These are phyloP conservation scores for Kernera saxatilis DNA, from an alignment of 345 rosid species.

Conservation along the genomic window DNA sequence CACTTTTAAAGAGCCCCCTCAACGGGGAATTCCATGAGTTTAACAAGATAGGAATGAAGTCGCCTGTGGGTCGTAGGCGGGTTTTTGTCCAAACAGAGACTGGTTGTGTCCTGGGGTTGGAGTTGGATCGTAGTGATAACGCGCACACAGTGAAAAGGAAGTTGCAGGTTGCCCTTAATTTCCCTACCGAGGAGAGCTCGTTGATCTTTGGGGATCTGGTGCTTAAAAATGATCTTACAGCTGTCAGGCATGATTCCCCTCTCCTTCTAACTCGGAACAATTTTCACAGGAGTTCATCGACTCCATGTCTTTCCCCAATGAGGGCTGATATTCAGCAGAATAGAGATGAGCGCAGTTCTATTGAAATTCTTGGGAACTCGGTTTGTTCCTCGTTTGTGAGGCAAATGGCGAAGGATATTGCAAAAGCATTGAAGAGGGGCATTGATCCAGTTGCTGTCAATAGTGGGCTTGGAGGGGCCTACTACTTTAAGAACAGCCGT, in stretches of 20 bases:
- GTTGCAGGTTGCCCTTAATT: conserved; percentile 71
- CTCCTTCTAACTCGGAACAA: conserved; percentile 67
- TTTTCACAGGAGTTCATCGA: conserved; percentile 69
- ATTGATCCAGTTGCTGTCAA: conserved; percentile 50
- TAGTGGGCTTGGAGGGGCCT: conserved; percentile 74
- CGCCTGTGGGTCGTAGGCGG: conserved; percentile 60
- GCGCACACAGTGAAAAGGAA: conserved; percentile 80
- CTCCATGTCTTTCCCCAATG: conserved; percentile 67
- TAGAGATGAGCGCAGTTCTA: conserved; percentile 64
- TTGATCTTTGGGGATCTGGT: conserved; percentile 76
- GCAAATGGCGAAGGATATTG: conserved; percentile 60
- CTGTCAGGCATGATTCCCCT: conserved; percentile 67
- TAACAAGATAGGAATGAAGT: conserved; percentile 45
- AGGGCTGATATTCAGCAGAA: conserved; percentile 57
- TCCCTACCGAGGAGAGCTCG: conserved; percentile 64
- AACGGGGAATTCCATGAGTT: conserved; percentile 50
- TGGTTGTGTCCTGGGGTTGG: conserved; percentile 82
- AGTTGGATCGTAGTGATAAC: conserved; percentile 71
- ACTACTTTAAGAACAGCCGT: conserved; percentile 41
- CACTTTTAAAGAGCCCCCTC: conserved; percentile 57
- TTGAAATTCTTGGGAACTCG: conserved; percentile 76
- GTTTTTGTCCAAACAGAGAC: conserved; percentile 85
- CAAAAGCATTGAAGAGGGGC: conserved; percentile 58
- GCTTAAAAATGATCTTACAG: conserved; percentile 73
- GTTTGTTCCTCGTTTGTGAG: conserved; percentile 41